Evolutionary conservation across 2,329 filamentous ascomycete species (phyloP).

Genomic region (Sphaerulina vaccinii): DNA sequence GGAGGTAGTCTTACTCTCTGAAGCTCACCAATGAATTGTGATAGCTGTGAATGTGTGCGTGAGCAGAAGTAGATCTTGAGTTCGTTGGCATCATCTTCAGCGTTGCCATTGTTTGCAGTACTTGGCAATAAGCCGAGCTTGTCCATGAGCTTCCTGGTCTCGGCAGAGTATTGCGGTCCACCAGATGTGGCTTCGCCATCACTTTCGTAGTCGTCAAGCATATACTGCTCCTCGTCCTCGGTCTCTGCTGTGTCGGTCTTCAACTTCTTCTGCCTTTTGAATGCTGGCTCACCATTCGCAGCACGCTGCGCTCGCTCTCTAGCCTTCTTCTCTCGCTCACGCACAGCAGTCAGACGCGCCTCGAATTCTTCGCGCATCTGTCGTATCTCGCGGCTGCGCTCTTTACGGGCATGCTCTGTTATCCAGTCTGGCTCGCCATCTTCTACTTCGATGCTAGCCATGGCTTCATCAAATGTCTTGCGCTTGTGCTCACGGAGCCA

Average conservation of each 20-base stretch:
- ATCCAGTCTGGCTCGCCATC: conserved; percentile 83
- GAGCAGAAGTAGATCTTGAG: conserved; percentile 91
- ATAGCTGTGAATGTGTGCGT: conserved; percentile 85
- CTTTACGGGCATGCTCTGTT: conserved; percentile 68
- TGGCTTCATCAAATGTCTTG: conserved; percentile 54
- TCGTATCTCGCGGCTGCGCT: conserved; percentile 66
- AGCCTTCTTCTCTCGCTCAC: conserved; percentile 60
- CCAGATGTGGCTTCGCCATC: conserved; percentile 49
- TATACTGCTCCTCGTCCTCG: conserved; percentile 66
- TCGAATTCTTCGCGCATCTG: conserved; percentile 71
- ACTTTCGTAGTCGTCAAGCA: conserved; percentile 73
- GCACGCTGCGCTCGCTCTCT: conserved; percentile 48
- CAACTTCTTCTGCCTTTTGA: conserved; percentile 48
- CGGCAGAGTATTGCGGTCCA: conserved; percentile 55
- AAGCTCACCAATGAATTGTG: conserved; percentile 82
- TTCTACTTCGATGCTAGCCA: conserved; percentile 48
- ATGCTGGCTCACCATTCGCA: conserved; percentile 45
- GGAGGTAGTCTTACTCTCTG: conserved; percentile 74
- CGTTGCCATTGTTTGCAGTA: conserved; percentile 39
- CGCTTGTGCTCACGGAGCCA: conserved; percentile 86
- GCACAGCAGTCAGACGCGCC: conserved; percentile 63
- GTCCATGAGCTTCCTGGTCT: conserved; percentile 72
- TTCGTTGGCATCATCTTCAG: conserved; percentile 60
- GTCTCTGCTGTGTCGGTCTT: conserved; percentile 25
- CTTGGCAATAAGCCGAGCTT: conserved; percentile 48